Percentiles rank a stretch among this genome's conserved stretches.
These are phyloP conservation scores for Narthecium ossifragum DNA, from an alignment of 106 monocot genomes.

Conservation along the genomic window DNA sequence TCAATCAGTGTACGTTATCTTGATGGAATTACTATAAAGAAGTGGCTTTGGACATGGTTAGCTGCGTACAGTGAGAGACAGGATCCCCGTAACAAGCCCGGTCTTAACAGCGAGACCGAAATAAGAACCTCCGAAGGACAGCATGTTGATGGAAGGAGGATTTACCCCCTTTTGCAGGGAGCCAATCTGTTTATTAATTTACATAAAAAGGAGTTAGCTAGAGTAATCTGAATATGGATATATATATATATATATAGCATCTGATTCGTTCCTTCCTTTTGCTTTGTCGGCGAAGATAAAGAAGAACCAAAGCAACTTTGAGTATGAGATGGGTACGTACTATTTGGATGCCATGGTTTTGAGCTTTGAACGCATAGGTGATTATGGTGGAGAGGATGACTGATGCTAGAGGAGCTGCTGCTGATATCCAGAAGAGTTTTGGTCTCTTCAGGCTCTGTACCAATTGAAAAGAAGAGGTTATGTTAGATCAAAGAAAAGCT, in stretches of 20 bases:
- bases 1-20: no score
- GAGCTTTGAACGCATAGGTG: conserved; percentile 60
- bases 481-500: no score
- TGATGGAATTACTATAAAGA: no score
- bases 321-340: conserved; percentile 28
- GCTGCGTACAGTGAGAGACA: conserved; percentile 69
- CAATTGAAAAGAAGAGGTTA: no score
- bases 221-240: no score
- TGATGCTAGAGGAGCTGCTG: conserved; percentile 77
- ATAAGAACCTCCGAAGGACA: conserved; percentile 46
- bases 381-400: conserved; percentile 79
- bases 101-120: conserved; percentile 67
- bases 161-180: conserved; percentile 71
- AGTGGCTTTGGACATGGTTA: no score
- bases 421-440: conserved; percentile 91
- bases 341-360: conserved; percentile 50
- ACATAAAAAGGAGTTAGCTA: no score
- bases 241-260: no score
- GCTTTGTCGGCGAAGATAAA: no score
- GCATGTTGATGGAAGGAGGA: conserved; percentile 77
- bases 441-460: conserved; percentile 67
- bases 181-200: conserved; percentile 49
- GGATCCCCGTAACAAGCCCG: conserved; percentile 73
- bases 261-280: no score
- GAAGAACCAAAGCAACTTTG: neutral